phyloP scores from a whole-genome alignment of 2,329 filamentous ascomycete species.

The Clarireedia homoeocarpa region DNA sequence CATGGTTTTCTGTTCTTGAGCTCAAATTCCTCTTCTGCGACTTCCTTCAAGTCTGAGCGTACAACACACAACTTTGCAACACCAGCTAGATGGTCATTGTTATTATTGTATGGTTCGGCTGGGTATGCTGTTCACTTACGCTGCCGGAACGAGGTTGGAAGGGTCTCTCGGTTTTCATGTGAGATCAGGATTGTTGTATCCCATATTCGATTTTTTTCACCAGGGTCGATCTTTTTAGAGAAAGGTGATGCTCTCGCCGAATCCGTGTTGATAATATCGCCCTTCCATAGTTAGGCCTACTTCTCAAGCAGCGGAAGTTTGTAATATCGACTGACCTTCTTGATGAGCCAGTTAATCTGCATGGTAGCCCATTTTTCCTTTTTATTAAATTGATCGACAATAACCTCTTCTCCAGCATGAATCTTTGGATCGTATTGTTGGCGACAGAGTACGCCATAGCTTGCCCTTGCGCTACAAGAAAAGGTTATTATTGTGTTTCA shows the following conservation, averaged over 20 bases:
- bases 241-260: conserved; percentile 23
- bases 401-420: conserved; percentile 33
- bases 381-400: conserved; percentile 30
- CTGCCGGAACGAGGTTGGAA: conserved; percentile 34
- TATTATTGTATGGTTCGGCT: neutral
- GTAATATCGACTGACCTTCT: conserved; percentile 25
- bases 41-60: conserved; percentile 34
- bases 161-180: conserved; percentile 30
- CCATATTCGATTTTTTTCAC: conserved; percentile 31
- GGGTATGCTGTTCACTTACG: conserved; percentile 23
- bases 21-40: conserved; percentile 33
- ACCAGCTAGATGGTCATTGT: conserved; percentile 24
- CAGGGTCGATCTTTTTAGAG: conserved; percentile 28
- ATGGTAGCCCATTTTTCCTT: conserved; percentile 32
- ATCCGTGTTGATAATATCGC: conserved; percentile 34
- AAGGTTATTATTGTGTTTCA: neutral
- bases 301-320: neutral
- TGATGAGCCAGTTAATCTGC: conserved; percentile 38
- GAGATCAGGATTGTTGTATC: conserved; percentile 35
- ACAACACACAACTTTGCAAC: conserved; percentile 34
- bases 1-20: conserved; percentile 33
- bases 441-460: conserved; percentile 36
- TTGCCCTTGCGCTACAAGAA: conserved; percentile 30
- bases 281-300: conserved; percentile 23
- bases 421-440: conserved; percentile 31